Base-by-base conservation (phyloP, 352 stramenopile species). In the Phytopythium montanum region DNA sequence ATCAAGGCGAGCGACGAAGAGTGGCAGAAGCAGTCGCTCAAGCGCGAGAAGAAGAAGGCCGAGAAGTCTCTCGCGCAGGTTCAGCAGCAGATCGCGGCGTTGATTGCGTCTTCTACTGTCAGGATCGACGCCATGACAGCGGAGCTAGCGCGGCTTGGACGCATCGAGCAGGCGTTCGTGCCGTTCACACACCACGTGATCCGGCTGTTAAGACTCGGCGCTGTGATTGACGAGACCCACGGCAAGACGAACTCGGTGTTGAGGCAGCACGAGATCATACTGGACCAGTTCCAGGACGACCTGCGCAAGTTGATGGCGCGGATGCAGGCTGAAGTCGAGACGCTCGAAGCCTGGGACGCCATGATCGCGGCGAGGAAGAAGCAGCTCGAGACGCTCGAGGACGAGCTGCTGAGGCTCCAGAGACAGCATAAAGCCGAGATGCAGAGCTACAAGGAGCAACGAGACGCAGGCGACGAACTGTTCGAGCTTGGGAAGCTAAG, bases 41-140 rank as follows among this genome's bases (percentile, higher is more conserved):
- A 92, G 62, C 79, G 84, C 12, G 85, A 92, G 26, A 84, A 79
- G 56, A 94, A 94, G 69, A 92, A 90, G 48, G 82, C 85, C 10
- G 74, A 74, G 45, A 87, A 82, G 45, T 89, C 75, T 5, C 65
- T 90, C 2, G 65, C 74, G 4, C 66, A 78, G 25, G 66, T 91
- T 26, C 69, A 90, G 62, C 64, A 82, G 23, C 82, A 79, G 51
- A 64, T 88, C 28, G 42, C 61, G 8, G 50, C 38, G 2, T 60
- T 92, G 8, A 69, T 76, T 19, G 56, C 64, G 14, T 76, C 69
- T 16, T 92, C 79, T 3, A 80, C 78, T 16, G 49, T 69, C 46
- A 71, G 71, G 2, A 92, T 90, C 23, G 64, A 76, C 6, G 74
- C 84, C 19, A 86, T 94, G 79, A 78, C 71, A 12, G 62, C 69